Evolutionary conservation across 2,329 filamentous ascomycete genomes (phyloP).

Genomic region (Helminthosporium solani): DNA sequence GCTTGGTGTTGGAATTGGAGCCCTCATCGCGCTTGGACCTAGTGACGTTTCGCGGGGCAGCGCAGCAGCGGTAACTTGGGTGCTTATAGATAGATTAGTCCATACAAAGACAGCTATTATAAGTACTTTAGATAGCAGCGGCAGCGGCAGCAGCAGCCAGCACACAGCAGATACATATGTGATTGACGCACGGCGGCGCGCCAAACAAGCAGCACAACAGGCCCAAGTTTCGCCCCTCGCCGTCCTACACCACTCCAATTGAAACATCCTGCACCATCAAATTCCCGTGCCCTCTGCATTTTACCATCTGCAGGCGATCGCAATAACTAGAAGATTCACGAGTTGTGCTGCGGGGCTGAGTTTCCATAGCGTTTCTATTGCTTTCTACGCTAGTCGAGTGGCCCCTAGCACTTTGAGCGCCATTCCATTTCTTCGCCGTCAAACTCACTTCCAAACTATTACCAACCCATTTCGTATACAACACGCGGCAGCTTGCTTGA

Average conservation of each 20-base stretch:
- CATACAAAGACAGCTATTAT: too few species aligned
- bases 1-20: too few species aligned
- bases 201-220: too few species aligned
- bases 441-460: slow-evolving; percentile 21
- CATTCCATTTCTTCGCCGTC: slow-evolving; percentile 39
- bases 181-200: too few species aligned
- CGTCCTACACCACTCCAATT: not conserved
- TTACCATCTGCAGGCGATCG: not conserved
- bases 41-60: not conserved
- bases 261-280: not conserved
- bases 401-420: slow-evolving; percentile 22
- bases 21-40: too few species aligned
- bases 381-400: slow-evolving; percentile 40
- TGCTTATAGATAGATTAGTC: too few species aligned
- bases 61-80: not conserved
- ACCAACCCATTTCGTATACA: slow-evolving; percentile 17
- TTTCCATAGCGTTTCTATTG: slow-evolving; percentile 41
- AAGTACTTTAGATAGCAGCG: too few species aligned
- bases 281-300: not conserved
- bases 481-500: slow-evolving; percentile 7
- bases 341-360: slow-evolving; percentile 17
- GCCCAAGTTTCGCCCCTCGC: not conserved
- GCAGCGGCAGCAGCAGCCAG: too few species aligned
- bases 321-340: not conserved
- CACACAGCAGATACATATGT: too few species aligned